Evolutionary conservation across 2,329 filamentous ascomycete genomes (phyloP), one percentile per base, ranked within the genome.

Genomic region (Orbilia oligospora): DNA sequence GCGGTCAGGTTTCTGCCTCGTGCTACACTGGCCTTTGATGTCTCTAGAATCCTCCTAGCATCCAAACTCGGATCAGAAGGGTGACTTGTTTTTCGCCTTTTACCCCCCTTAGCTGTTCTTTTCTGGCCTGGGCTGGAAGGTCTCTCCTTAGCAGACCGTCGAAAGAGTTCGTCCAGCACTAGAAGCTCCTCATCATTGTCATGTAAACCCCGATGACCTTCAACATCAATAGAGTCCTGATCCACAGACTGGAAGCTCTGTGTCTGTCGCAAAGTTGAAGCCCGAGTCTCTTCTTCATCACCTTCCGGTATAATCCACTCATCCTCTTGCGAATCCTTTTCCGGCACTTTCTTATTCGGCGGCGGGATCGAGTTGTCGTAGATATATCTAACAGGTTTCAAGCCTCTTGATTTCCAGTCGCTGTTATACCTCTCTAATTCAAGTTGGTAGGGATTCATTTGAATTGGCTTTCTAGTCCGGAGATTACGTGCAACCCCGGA

Each of bases 381-480:
- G 0, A 73, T 66, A 53, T 82, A 81, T 41, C 65, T 81, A 30
- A 82, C 46, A 20, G 82, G 82, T 22, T 64, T 76, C 18, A 82
- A 36, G 24, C 81, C 81, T 44, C 80, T 68, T 10, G 80, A 81
- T 76, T 81, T 81, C 53, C 81, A 76, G 0, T 80, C 80, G 33
- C 70, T 69, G 20, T 77, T 76, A 49, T 82, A 82, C 18, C 71
- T 67, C 41, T 80, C 76, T n/a, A 75, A 64, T 65, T 82, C 82
- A 5, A 82, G 67, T 5, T 78, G 67, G 63, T 82, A 82, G 2
- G 82, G 82, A 33, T 82, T 82, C 30, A 80, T 56, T 63, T 82
- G 82, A 12, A 82, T 82, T 16, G 81, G 82, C 36, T 82, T 82
- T 12, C 82, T 77, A 55, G 81, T 55, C 22, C 82, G 79, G 20